Evolutionary conservation across 129 eudicot species (phyloP).

Genomic region (Arctium minus): DNA sequence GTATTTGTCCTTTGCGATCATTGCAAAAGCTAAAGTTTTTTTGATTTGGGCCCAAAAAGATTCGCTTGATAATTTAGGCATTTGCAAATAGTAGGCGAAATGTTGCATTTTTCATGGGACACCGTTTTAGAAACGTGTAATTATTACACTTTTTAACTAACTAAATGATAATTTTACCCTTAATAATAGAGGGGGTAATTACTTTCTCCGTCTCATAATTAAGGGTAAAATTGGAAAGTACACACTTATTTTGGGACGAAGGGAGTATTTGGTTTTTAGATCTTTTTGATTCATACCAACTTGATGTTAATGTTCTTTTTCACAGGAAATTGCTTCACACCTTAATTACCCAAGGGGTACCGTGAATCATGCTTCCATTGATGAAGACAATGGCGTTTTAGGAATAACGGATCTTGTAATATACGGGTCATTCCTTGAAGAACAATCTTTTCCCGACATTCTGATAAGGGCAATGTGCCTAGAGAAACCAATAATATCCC

Average conservation of each 20-base stretch:
- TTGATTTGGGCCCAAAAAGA: too few species aligned
- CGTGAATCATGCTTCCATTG: slow-evolving; percentile 54
- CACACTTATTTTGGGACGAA: not conserved
- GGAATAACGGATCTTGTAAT: slow-evolving; percentile 60
- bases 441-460: slow-evolving; percentile 65
- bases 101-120: not conserved
- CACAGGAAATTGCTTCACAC: slow-evolving; percentile 58
- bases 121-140: not conserved
- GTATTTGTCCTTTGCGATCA: not conserved
- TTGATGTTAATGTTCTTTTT: slow-evolving; percentile 14
- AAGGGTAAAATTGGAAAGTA: not conserved
- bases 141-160: not conserved
- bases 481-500: slow-evolving; percentile 80
- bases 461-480: slow-evolving; percentile 77
- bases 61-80: not conserved
- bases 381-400: slow-evolving; percentile 38
- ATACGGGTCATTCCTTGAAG: slow-evolving; percentile 84
- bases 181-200: not conserved
- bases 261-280: not conserved
- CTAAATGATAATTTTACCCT: not conserved
- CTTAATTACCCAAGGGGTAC: slow-evolving; percentile 59
- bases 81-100: not conserved
- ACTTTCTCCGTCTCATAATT: not conserved
- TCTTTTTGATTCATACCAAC: not conserved
- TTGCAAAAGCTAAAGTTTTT: not conserved